Percentiles rank a stretch among this genome's conserved stretches.
Conservation (phyloP, 75 land plant genomes). For the Pinus tabuliformis region DNA sequence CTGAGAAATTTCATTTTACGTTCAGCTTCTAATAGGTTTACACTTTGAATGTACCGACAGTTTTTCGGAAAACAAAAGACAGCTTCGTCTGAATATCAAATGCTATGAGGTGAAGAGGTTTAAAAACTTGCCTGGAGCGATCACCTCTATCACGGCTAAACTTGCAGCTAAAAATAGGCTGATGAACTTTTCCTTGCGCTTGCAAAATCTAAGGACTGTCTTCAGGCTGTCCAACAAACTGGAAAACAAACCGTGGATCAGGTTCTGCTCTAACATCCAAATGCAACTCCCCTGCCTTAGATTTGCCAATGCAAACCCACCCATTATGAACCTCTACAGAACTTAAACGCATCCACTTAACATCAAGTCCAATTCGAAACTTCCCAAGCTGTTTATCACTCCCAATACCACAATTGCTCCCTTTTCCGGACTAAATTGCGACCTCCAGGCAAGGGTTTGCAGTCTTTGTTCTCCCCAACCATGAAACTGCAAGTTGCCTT, state of each 20-base stretch:
- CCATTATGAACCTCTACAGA: constrained; percentile 26
- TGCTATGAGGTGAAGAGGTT: background rate
- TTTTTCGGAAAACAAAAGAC: background rate
- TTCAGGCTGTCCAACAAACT: constrained; percentile 92
- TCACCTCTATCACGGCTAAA: constrained; percentile 59
- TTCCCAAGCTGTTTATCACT: constrained; percentile 29
- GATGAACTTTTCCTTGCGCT: constrained; percentile 62
- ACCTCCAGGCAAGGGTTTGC: constrained; percentile 45
- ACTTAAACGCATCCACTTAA: constrained; percentile 4
- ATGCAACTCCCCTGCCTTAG: constrained; percentile 41
- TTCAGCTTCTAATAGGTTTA: background rate
- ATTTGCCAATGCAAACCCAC: constrained; percentile 23
- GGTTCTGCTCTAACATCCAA: constrained; percentile 73
- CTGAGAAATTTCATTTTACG: background rate
- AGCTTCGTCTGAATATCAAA: background rate
- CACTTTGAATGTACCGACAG: too few species aligned
- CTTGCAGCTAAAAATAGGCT: constrained; percentile 93
- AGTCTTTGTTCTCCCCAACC: constrained; percentile 22
- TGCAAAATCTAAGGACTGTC: constrained; percentile 86
- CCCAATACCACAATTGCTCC: constrained; percentile 15
- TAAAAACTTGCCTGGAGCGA: constrained; percentile 33
- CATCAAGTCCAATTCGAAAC: constrained; percentile 15
- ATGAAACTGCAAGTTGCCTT: constrained; percentile 30
- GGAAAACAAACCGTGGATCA: constrained; percentile 91
- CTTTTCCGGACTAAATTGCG: constrained; percentile 17